A percentile compares a stretch with the other conserved stretches of the same genome.
phyloP scores from a whole-genome alignment of 495 filamentous ascomycete genomes.

The Podospora comata region DNA sequence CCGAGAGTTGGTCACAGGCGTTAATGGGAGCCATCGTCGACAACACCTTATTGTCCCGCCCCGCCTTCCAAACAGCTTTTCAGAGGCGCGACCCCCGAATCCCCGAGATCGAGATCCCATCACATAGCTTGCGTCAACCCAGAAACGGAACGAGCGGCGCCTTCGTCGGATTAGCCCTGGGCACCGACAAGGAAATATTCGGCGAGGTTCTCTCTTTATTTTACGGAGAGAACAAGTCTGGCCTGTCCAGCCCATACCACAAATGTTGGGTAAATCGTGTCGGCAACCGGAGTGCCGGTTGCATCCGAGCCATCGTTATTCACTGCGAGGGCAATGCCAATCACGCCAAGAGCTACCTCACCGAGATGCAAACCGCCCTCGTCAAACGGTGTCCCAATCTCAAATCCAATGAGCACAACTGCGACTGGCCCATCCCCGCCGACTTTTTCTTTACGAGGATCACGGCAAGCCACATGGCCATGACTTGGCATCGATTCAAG shows the following conservation, averaged over 20 bases:
- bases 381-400: neutral
- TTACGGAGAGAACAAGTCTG: neutral
- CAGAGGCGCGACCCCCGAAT: neutral
- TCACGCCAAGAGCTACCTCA: neutral
- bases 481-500: neutral
- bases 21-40: neutral
- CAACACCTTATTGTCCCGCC: no score
- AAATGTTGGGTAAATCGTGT: neutral
- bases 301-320: neutral
- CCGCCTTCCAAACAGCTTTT: no score
- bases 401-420: neutral
- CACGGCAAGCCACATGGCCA: neutral
- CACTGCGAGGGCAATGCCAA: neutral
- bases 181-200: neutral
- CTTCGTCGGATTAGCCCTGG: neutral
- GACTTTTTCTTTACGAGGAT: neutral
- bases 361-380: neutral
- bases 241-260: neutral
- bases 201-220: neutral
- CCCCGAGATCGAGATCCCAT: neutral
- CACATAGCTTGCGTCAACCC: neutral
- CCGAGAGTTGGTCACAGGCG: no score
- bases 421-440: neutral
- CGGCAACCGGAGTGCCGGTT: neutral
- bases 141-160: neutral